phyloP scores from a whole-genome alignment of 768 basidiomycete species.

The Leccinum ochraceum region DNA sequence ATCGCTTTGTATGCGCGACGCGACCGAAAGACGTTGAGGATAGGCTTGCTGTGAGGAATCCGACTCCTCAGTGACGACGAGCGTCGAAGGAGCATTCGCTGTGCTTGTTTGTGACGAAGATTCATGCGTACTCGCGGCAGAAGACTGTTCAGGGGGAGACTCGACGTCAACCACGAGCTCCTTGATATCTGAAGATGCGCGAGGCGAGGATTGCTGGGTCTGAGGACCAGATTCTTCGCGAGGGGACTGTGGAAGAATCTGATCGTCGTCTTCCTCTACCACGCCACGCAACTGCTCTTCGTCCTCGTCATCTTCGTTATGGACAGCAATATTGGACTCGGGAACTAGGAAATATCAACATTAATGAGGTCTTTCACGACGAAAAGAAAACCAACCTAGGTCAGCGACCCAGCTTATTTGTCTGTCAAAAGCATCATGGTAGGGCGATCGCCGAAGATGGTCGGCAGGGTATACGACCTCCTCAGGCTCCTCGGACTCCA shows the following conservation, averaged over 20 bases:
- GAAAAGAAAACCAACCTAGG: constrained; percentile 50
- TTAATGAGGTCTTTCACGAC: constrained; percentile 3
- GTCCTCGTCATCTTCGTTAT: constrained; percentile 50
- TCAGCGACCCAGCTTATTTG: constrained; percentile 79
- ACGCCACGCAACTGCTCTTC: constrained; percentile 38
- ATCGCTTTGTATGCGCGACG: constrained; percentile 60
- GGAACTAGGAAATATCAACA: constrained; percentile 42
- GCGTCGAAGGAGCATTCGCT: constrained; percentile 41
- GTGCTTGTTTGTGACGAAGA: constrained; percentile 49
- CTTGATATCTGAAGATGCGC: constrained; percentile 58
- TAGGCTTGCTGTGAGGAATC: constrained; percentile 53
- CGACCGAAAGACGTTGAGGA: constrained; percentile 61
- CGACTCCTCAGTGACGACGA: constrained; percentile 47
- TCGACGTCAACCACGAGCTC: constrained; percentile 66
- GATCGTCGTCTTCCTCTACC: constrained; percentile 47
- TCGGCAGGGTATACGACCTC: constrained; percentile 65
- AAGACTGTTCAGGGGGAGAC: constrained; percentile 51
- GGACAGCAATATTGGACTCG: constrained; percentile 65
- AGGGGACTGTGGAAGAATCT: constrained; percentile 53
- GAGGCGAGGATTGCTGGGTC: constrained; percentile 54
- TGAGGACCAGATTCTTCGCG: constrained; percentile 47
- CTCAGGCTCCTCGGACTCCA: constrained; percentile 45
- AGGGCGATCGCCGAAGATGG: constrained; percentile 51
- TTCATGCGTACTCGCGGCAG: constrained; percentile 47
- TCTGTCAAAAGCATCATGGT: constrained; percentile 49